Evolutionary conservation across 139 green algal genomes (phyloP), one percentile per base, ranked within the genome.

Genomic region (Chlorella sp.): DNA sequence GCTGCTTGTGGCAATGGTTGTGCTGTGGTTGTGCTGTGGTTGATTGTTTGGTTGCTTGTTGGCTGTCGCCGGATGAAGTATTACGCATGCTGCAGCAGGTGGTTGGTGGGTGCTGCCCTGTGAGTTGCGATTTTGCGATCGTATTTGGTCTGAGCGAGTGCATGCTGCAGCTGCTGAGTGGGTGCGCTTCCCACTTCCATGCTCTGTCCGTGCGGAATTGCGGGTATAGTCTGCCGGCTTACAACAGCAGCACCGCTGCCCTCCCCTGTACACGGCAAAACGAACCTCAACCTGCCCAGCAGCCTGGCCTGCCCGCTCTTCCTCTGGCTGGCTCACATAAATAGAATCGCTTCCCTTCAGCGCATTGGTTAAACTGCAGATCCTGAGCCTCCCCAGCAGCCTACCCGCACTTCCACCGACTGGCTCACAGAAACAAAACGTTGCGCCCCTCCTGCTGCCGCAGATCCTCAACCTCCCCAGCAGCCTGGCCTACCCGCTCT

Each of bases 401-500:
- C n/a, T 95, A 97, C 87, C 88, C 95, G 0, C 92, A 98, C 34
- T 97, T 98, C 89, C 88, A 92, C 83, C 94, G 96, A 87, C 92
- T 98, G 22, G 92, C 90, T 19, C 48, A 39, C 5, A 89, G 64
- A 15, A 4, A 1, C 36, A 30, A 76, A 5, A 57, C 9, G 48
- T 57, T 16, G 32, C 9, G 9, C 53, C 16, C 12, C n/a, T 92
- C 28, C 66, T 88, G 42, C 28, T 2, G 1, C 60, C 42, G 64
- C 94, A 99, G 94, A 94, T 98, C n/a, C 96, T 97, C 81, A 92
- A 97, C 88, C 91, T 99, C 78, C 97, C 97, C 5, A 91, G 89
- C 32, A 96, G 95, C 85, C 91, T 99, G 53, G 96, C 93, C n/a
- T 95, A 97, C 87, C 89, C 95, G 0, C 92, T 98, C 32, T 98